Percentiles rank a stretch among this genome's conserved stretches.
Conservation (phyloP, 192 early-diverging fungal species). For the Entomortierella lignicola region DNA sequence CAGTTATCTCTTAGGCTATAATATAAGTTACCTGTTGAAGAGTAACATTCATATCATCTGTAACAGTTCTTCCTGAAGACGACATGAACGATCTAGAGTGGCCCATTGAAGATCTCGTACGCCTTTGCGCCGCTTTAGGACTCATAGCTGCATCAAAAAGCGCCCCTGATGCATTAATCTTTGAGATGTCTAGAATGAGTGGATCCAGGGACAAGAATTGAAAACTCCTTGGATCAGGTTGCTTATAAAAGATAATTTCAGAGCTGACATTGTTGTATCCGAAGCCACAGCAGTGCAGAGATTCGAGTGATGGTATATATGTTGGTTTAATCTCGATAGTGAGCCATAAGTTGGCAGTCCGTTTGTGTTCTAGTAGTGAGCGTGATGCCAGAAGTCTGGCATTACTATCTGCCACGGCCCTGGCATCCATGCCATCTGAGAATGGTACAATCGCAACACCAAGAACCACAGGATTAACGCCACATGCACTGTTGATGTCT, state of each 20-base stretch:
- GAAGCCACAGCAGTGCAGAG: slow-evolving; percentile 54
- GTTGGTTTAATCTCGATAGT: slow-evolving; percentile 55
- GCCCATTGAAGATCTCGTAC: slow-evolving; percentile 39
- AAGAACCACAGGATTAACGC: slow-evolving; percentile 38
- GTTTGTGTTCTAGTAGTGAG: slow-evolving; percentile 35
- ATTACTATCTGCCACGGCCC: slow-evolving; percentile 43
- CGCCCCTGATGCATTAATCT: slow-evolving; percentile 41
- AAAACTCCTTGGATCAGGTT: slow-evolving; percentile 65
- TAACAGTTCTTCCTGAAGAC: slow-evolving; percentile 39
- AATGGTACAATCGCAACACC: slow-evolving; percentile 45
- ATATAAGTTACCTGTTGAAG: slow-evolving; percentile 63
- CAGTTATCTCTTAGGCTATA: neutral
- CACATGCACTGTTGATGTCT: slow-evolving; percentile 31
- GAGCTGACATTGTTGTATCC: slow-evolving; percentile 54
- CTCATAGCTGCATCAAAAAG: slow-evolving; percentile 49
- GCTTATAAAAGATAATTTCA: slow-evolving; percentile 68
- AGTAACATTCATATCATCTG: slow-evolving; percentile 56
- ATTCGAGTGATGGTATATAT: slow-evolving; percentile 55
- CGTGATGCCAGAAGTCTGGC: slow-evolving; percentile 26
- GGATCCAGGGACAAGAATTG: slow-evolving; percentile 79
- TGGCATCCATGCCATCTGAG: slow-evolving; percentile 31
- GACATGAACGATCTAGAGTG: slow-evolving; percentile 26
- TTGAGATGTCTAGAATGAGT: slow-evolving; percentile 72
- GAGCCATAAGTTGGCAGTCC: slow-evolving; percentile 56
- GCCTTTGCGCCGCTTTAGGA: slow-evolving; percentile 52